Conservation (phyloP, 345 rosid genomes). For the Citrus trifoliata region DNA sequence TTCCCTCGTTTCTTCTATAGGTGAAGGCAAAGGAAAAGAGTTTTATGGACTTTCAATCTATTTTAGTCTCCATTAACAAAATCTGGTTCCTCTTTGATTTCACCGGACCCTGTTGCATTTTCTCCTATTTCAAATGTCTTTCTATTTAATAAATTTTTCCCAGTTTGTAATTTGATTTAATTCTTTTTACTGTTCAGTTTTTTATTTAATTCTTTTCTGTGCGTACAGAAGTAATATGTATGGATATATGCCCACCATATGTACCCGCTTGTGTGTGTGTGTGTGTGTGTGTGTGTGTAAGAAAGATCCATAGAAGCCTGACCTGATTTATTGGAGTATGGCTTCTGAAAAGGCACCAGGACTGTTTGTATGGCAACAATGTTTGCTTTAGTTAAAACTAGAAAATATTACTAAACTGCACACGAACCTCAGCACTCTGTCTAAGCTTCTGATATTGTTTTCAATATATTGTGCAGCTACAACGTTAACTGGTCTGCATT, state of each 20-base stretch:
- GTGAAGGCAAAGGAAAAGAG: not conserved
- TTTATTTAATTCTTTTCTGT: not conserved
- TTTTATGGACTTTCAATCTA: not conserved
- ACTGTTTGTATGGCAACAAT: not conserved
- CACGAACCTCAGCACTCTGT: not conserved
- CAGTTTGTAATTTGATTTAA: not conserved
- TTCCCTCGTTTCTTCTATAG: not conserved
- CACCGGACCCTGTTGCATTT: not conserved
- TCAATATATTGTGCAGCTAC: constrained; percentile 66
- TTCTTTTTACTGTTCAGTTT: not conserved
- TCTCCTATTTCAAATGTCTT: not conserved
- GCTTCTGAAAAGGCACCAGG: not conserved
- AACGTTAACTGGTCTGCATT: constrained; percentile 95
- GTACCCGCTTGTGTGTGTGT: no score
- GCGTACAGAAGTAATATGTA: not conserved
- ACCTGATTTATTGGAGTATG: not conserved
- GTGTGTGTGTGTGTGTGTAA: no score
- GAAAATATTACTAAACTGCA: not conserved
- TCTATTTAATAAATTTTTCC: not conserved
- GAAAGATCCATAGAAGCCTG: no score
- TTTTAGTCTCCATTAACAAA: not conserved
- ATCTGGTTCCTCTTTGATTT: not conserved
- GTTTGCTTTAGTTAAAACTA: constrained; percentile 7
- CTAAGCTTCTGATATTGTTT: constrained; percentile 20
- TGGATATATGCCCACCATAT: not conserved